A percentile compares a stretch with the other conserved stretches of the same genome.
Conservation (phyloP, 345 rosid species). For the Erysimum cheiranthoides region DNA sequence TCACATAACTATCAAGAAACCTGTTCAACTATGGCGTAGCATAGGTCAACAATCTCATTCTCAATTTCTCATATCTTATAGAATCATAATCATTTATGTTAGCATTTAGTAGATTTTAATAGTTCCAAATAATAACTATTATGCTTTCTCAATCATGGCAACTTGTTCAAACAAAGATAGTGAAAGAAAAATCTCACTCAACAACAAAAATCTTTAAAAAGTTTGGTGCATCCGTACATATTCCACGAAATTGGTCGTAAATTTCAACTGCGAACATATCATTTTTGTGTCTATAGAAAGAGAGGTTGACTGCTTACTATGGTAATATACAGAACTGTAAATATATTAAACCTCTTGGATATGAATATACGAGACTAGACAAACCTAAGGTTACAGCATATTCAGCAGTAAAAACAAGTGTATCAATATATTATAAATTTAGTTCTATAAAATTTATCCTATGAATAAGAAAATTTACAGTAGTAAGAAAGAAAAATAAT, state of each 20-base stretch:
- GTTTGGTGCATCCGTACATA: slow-evolving; percentile 37
- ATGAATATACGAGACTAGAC: background rate
- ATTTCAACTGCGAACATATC: slow-evolving; percentile 21
- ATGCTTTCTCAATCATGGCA: background rate
- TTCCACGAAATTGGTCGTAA: slow-evolving; percentile 31
- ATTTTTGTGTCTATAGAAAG: background rate
- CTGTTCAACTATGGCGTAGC: background rate
- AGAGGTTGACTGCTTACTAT: slow-evolving; percentile 7
- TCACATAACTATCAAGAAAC: slow-evolving; percentile 5
- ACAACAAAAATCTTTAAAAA: slow-evolving; percentile 13
- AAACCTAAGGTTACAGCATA: background rate
- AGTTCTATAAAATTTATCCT: too few relatives aligned
- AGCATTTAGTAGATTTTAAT: slow-evolving; percentile 8
- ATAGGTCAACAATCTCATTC: slow-evolving; percentile 14
- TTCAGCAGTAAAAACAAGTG: background rate
- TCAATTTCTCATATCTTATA: background rate
- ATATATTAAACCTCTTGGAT: background rate
- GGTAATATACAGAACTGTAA: background rate
- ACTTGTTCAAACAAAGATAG: background rate
- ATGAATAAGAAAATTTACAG: too few relatives aligned
- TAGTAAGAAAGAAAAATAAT: background rate
- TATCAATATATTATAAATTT: too few relatives aligned
- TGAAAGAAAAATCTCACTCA: slow-evolving; percentile 18
- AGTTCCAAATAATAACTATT: background rate
- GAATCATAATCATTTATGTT: slow-evolving; percentile 21